Evolutionary conservation across 2,329 filamentous ascomycete genomes (phyloP), one percentile per base, ranked within the genome.

Genomic region (Triangularia setosa): DNA sequence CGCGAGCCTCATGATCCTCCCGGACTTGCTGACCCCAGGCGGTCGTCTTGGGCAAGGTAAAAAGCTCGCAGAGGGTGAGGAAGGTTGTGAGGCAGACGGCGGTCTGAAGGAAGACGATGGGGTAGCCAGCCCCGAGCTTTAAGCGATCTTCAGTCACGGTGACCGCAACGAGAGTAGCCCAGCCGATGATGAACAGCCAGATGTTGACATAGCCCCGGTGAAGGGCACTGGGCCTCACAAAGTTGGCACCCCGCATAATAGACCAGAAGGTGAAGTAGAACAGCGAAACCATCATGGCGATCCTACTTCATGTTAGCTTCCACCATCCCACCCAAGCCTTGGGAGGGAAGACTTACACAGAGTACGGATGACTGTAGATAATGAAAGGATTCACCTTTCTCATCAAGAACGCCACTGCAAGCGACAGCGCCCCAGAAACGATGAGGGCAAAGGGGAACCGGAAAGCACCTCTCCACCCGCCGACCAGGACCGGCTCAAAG

Each of bases 381-480:
- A 98, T 92, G 71, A 92, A 85, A 1, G 94, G 93, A 73, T 98
- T 98, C 73, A 94, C 79, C 75, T 95, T 96, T 40, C 86, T 85
- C 52, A 96, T 72, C 60, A 98, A 77, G 69, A 90, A 90, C 1
- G 91, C 90, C 18, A 92, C 81, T 0, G 86, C 91, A 24, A 96
- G 75, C 0, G 90, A 86, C n/a, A 90, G 79, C 0, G 83, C 87
- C 1, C 84, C 86, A 0, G 93, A 84, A 33, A 92, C 81, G 21
- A 83, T 73, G 48, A 97, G 81, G 1, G 92, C 87, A 58, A 97
- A 79, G 0, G 93, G 93, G 69, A 92, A 95, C 33, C 94, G 87
- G 76, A 92, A 92, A 72, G 96, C 87, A 0, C 95, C 95, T 70
- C 88, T 88, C 81, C 90, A 88, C 1, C 93, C 94, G 64, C 89